Base-by-base conservation (phyloP, 2,329 filamentous ascomycete species). In the Aspergillus puulaauensis region DNA sequence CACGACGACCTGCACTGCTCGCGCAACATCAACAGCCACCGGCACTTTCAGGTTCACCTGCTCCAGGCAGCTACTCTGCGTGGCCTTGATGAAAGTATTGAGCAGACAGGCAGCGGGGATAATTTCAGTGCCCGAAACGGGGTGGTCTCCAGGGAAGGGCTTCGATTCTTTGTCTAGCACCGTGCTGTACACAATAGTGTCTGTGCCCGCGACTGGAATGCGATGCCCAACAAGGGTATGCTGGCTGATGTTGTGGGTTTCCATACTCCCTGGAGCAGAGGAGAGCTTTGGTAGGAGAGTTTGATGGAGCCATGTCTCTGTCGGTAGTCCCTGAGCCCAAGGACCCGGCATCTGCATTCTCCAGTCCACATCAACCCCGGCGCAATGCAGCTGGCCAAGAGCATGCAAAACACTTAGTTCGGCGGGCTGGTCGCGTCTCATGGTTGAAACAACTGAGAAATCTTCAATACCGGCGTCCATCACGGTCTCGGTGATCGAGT, bases 401-500 rank as follows among this genome's bases (percentile, higher is more conserved):
- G 63, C 63, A 15, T 68, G 63, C 4, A 72, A 55, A 9, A 76
- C 62, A 43, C 56, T 69, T 45, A 60, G 64, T 35, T 67, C 58
- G 2, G 69, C 62, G 0, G 70, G 59, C 17, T 62, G 61, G 45
- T 71, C 61, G 4, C 71, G 68, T 8, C 58, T 51, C 60, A 79
- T 64, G 3, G 73, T 73, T 2, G 72, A 66, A 14, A 74, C 58
- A 7, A 71, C 64, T 1, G 60, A 58, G n/a, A 58, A 66, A 5
- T 76, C 72, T 3, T 73, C 68, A 6, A 75, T 56, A 1, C 67
- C 69, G 6, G 51, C 52, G 31, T 73, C 65, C 12, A 71, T 58
- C 1, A 79, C 35, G 0, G 73, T 79, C 48, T 80, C 77, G 4
- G 67, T 70, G 31, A 80, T 69, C 0, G 77, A 79, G 49, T 80